Evolutionary conservation across 257 asterid species (phyloP).

Genomic region (Galeopsis tetrahit): DNA sequence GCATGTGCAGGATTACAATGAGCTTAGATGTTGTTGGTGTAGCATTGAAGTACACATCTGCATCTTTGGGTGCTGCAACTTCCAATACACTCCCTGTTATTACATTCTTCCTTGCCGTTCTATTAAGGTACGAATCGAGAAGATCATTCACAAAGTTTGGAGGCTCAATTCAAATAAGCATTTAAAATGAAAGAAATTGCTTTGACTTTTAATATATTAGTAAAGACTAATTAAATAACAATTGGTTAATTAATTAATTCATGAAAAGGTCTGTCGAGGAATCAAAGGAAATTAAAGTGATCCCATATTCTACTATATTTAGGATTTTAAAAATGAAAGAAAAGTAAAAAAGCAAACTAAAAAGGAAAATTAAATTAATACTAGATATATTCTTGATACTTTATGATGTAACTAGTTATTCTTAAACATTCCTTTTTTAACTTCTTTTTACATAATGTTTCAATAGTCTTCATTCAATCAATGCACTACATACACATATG

Average conservation of each 20-base stretch:
- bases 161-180: too few relatives aligned
- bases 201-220: not conserved
- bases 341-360: not conserved
- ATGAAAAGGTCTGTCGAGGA: not conserved
- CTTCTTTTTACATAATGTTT: not conserved
- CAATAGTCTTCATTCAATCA: not conserved
- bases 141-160: too few relatives aligned
- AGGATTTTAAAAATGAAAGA: conserved; percentile 22
- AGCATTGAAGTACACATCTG: conserved; percentile 78
- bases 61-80: conserved; percentile 87
- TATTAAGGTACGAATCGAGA: conserved; percentile 46
- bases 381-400: conserved; percentile 1
- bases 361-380: conserved; percentile 1
- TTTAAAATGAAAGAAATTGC: conserved; percentile 30
- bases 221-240: not conserved
- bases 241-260: conserved; percentile 5
- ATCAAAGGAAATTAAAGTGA: conserved; percentile 25
- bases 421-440: too few relatives aligned
- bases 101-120: conserved; percentile 80
- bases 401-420: conserved; percentile 11
- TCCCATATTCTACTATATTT: not conserved
- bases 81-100: conserved; percentile 84
- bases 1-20: conserved; percentile 66
- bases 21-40: conserved; percentile 74
- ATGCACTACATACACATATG: not conserved